Base-by-base conservation (phyloP, 495 filamentous ascomycete species). In the Lasiosphaeria miniovina region DNA sequence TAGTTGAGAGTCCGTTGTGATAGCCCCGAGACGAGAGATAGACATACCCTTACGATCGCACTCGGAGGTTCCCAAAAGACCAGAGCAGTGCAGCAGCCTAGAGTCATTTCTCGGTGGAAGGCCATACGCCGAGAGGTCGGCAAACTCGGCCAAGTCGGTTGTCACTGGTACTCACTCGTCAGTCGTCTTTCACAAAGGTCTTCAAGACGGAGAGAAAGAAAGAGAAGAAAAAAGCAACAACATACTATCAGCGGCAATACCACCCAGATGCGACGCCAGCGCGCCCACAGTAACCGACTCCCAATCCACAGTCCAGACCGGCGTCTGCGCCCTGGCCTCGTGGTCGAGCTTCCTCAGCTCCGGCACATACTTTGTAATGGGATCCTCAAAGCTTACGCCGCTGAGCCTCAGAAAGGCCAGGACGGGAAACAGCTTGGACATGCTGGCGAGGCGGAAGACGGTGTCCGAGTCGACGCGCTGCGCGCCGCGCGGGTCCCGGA, bases 341-440 rank as follows among this genome's bases (percentile, higher is more conserved):
- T 54, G 52, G 24, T 59, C 68, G 6, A 73, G 57, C 45, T 65
- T 58, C 8, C 62, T 60, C 9, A 83, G 60, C 38, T 74, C 67
- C 1, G 79, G 78, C 36, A 80, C 68, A 45, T 77, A 75, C 15
- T 82, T 67, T 3, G 75, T 77, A 43, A 84, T 64, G 0, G 75
- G 70, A 36, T 76, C 75, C 8, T 84, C 75, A 64, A 77, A 66
- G 32, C 75, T 73, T 4, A 75, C 66, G 0, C 63, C 58, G 6
- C 63, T 61, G 36, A 75, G 64, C 11, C 79, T 57, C 41, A 84
- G 63, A 0, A 77, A 57, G 1, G 74, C 72, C 17, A 80, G 73
- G 0, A 75, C 74, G 0, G 81, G 75, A 52, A 82, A 73, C 17
- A 84, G 67, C 57, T 85, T 85, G 0, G 79, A 78, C 36, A 82